Base-by-base conservation (phyloP, 1,139 yeast genomes). In the Geotrichum histeridarum region DNA sequence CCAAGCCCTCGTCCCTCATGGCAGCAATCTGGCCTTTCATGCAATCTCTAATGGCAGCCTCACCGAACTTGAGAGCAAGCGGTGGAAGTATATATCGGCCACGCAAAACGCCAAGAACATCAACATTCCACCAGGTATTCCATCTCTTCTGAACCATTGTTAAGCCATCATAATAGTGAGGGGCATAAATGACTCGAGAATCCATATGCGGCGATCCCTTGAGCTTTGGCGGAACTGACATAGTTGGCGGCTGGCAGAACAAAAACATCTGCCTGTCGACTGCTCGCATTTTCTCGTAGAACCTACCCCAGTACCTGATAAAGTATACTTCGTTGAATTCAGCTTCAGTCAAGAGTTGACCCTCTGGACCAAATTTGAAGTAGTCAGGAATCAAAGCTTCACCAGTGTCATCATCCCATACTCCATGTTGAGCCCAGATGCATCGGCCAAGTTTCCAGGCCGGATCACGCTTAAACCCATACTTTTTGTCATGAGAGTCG, bases 151-250 rank as follows among this genome's bases (percentile, higher is more conserved):
- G 86, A 91, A 89, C 84, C 43, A 89, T 70, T 0, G 96, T 84
- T 80, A 88, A 79, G 0, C 96, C 96, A 67, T 89, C 96, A 64
- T 89, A 89, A 65, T 84, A 89, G 70, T 89, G 96, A 1, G 94
- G 90, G 30, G 94, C 82, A 60, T 83, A 83, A 0, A 85, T 78
- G 0, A 90, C 84, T 56, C 78, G 79, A 1, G 73, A 67, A 63
- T 88, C 95, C 18, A 88, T 70, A 42, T 82, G 69, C 2, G 74
- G 70, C 18, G 86, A 78, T 8, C 76, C 76, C 58, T 76, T 77
- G 54, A 89, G 70, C 8, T 70, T 68, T 0, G 98, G 98, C 0
- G 97, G 96, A 3, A 79, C 67, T 59, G 86, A 87, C 60, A 91
- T 73, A 0, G 87, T 94, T 1, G 96, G 96, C 0, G 95, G 86